Percentiles rank a stretch among this genome's conserved stretches.
Conservation (phyloP, 345 rosid genomes). For the Rhodamnia rubescens region DNA sequence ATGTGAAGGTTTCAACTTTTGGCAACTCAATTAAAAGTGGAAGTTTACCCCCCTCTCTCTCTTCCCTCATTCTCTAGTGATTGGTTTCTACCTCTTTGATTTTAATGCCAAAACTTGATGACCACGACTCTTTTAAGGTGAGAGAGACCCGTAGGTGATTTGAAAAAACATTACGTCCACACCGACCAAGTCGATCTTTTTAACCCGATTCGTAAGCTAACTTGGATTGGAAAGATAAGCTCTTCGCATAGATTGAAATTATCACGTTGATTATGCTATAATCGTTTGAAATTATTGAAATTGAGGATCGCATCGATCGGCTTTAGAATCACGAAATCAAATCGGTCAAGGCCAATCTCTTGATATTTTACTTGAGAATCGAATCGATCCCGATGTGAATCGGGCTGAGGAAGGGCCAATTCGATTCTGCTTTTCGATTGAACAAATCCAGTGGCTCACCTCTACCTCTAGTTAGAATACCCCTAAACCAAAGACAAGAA, state of each 20-base stretch:
- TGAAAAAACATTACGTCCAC: not conserved
- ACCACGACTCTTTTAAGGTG: not conserved
- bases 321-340: not conserved
- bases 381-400: too few relatives aligned
- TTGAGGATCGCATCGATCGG: not conserved
- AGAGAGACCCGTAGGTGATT: not conserved
- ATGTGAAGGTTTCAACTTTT: not conserved
- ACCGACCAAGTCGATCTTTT: accelerated
- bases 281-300: too few relatives aligned
- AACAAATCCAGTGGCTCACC: too few relatives aligned
- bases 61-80: not conserved
- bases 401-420: too few relatives aligned
- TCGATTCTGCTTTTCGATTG: too few relatives aligned
- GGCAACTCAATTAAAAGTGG: not conserved
- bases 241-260: not conserved
- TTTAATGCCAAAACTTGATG: not conserved
- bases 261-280: not conserved
- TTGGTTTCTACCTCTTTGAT: too few relatives aligned
- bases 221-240: not conserved
- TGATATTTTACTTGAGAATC: too few relatives aligned
- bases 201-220: not conserved
- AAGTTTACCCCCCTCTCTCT: not conserved
- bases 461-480: too few relatives aligned
- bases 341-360: not conserved
- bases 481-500: too few relatives aligned